Conservation (phyloP, 2,329 filamentous ascomycete species). For the Neobulgaria alba region DNA sequence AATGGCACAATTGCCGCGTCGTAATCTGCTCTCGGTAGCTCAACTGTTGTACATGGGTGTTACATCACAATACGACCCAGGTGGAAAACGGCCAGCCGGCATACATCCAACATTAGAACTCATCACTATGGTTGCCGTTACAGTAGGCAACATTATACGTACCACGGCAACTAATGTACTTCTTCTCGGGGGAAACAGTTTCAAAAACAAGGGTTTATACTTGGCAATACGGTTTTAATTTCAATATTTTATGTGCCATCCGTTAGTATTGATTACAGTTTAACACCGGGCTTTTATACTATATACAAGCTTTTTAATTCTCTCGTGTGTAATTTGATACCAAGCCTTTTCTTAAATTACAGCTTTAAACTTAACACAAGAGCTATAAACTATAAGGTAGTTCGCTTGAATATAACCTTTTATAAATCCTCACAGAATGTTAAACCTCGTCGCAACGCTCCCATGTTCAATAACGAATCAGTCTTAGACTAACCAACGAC, state of each 20-base stretch:
- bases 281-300: not conserved
- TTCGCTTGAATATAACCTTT: not conserved
- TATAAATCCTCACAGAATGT: too few species aligned
- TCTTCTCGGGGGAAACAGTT: not conserved
- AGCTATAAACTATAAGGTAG: not conserved
- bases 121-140: not conserved
- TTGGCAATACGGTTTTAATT: not conserved
- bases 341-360: not conserved
- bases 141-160: not conserved
- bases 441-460: too few species aligned
- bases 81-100: not conserved
- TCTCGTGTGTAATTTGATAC: not conserved
- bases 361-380: not conserved
- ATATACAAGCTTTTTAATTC: not conserved
- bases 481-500: too few species aligned
- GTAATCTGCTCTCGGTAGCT: not conserved
- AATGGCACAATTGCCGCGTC: not conserved
- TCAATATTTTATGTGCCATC: not conserved
- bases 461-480: too few species aligned
- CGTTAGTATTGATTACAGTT: not conserved
- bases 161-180: not conserved
- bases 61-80: not conserved
- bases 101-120: not conserved
- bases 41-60: not conserved
- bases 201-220: not conserved